phyloP scores from a whole-genome alignment of 2,329 filamentous ascomycete genomes.

The Hypoxylon sp. region DNA sequence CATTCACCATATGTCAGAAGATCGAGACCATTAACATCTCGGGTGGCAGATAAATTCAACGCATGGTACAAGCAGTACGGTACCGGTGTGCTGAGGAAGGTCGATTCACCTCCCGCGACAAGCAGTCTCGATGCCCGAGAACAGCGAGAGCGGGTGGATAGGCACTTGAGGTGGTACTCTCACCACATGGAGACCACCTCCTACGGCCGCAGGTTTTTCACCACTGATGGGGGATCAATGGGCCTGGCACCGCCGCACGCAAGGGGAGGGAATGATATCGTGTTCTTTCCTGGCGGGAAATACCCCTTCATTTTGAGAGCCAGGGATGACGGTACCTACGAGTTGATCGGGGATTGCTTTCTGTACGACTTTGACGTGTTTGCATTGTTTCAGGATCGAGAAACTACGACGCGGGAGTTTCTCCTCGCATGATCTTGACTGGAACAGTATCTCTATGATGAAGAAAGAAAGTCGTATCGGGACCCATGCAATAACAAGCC shows the following conservation, averaged over 20 bases:
- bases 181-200: conserved; percentile 28
- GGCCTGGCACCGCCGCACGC: conserved; percentile 29
- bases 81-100: conserved; percentile 9
- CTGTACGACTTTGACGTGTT: conserved; percentile 39
- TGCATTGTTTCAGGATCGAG: conserved; percentile 14
- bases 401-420: conserved; percentile 18
- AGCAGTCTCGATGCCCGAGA: neutral
- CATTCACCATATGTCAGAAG: conserved; percentile 18
- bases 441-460: neutral
- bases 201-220: conserved; percentile 33
- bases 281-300: conserved; percentile 32
- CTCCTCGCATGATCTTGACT: conserved; percentile 1
- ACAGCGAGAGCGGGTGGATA: neutral
- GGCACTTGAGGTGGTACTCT: conserved; percentile 10
- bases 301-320: conserved; percentile 35
- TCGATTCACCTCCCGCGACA: neutral
- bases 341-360: conserved; percentile 38
- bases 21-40: conserved; percentile 12
- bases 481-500: no score
- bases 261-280: conserved; percentile 24
- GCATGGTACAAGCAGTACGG: conserved; percentile 28
- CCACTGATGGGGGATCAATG: conserved; percentile 34
- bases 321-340: conserved; percentile 20
- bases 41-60: conserved; percentile 8
- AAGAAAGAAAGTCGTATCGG: neutral